Conservation (phyloP, 192 early-diverging fungal genomes). For the Thamnidium elegans region DNA sequence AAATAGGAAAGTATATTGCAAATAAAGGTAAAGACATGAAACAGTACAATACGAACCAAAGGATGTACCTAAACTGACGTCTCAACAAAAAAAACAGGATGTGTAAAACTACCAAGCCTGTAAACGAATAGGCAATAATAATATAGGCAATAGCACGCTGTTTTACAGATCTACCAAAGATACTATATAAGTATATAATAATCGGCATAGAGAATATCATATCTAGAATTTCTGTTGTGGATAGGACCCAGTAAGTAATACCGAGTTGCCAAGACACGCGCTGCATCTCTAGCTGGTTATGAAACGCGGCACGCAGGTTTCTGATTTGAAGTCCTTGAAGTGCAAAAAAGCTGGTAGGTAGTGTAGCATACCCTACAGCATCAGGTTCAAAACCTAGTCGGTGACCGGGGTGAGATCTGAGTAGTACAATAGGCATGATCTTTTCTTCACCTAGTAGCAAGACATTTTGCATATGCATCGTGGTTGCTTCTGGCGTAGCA, state of each 20-base stretch:
- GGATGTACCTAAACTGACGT: conserved; percentile 29
- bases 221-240: conserved; percentile 18
- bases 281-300: conserved; percentile 27
- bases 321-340: conserved; percentile 27
- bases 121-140: conserved; percentile 25
- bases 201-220: conserved; percentile 25
- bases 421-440: conserved; percentile 25
- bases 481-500: conserved; percentile 19
- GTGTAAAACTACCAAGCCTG: conserved; percentile 24
- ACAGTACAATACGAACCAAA: conserved; percentile 33
- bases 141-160: conserved; percentile 11
- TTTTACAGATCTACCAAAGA: conserved; percentile 21
- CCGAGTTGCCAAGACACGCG: conserved; percentile 21
- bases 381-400: conserved; percentile 36
- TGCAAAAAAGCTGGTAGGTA: conserved; percentile 26
- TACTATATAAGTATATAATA: conserved; percentile 26
- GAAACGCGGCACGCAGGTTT: conserved; percentile 20
- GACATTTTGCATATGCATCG: conserved; percentile 32
- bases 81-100: conserved; percentile 30
- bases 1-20: conserved; percentile 27
- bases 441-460: conserved; percentile 34
- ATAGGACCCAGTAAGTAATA: conserved; percentile 26
- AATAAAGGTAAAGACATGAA: conserved; percentile 27
- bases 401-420: conserved; percentile 27
- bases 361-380: conserved; percentile 25